Percentiles rank a stretch among this genome's conserved stretches.
Conservation (phyloP, 148 eudicot genomes). For the Rhododendron kiyosumense region DNA sequence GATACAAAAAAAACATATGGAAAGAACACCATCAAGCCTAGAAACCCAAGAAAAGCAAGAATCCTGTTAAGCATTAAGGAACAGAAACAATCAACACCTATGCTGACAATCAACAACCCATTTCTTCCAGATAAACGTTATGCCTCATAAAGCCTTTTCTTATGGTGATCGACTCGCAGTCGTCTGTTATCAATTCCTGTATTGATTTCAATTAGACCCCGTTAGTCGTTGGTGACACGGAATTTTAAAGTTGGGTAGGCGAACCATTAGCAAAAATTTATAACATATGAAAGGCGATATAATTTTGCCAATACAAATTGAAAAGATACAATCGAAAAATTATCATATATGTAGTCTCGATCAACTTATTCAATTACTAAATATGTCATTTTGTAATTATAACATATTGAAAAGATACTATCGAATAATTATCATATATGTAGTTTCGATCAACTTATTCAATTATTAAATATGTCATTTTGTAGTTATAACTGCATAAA, state of each 20-base stretch:
- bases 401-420: too few species aligned
- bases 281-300: too few species aligned
- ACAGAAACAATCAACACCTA: not conserved
- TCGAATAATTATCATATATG: too few species aligned
- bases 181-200: not conserved
- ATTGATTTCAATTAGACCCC: not conserved
- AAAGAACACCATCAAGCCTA: not conserved
- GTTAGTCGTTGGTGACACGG: not conserved
- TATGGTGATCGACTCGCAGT: not conserved
- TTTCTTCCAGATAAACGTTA: not conserved
- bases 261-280: not conserved
- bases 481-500: too few species aligned
- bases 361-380: too few species aligned
- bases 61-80: not conserved
- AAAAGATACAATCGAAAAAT: too few species aligned
- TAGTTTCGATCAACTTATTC: too few species aligned
- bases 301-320: not conserved
- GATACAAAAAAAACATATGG: not conserved
- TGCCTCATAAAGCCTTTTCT: not conserved
- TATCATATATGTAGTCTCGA: too few species aligned
- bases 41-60: not conserved
- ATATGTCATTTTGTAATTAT: too few species aligned
- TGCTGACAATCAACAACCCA: not conserved
- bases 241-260: not conserved
- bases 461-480: too few species aligned